Evolutionary conservation across 2,329 filamentous ascomycete genomes (phyloP), one percentile per base, ranked within the genome.

Genomic region (Fusarium sp.): DNA sequence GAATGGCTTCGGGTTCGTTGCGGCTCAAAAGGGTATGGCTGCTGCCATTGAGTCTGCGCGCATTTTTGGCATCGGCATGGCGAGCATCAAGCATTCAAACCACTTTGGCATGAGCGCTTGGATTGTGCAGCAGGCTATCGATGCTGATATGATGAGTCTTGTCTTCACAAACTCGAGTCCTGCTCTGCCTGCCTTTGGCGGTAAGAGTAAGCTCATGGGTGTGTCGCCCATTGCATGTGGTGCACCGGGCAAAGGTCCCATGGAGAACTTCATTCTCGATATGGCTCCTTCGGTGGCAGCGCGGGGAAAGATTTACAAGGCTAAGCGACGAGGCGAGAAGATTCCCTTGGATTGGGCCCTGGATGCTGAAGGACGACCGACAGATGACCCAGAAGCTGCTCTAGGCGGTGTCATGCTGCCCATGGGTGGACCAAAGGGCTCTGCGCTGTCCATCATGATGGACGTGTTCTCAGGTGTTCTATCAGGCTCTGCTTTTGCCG

Each of bases 61-160:
- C 24, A 76, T 80, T 3, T 89, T 85, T 72, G 92, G 92, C 14
- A 92, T 95, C 66, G 93, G 92, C 26, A 89, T 96, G 86, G 91
- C 91, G 0, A 88, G 87, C 60, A 84, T 95, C 74, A 92, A 90
- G 77, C 90, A 91, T 78, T 92, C 89, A 40, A 95, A 95, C 73
- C 92, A 95, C 77, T 94, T 92, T 73, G 93, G 93, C 55, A 96
- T 96, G 92, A 87, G 87, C 5, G 92, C 93, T 0, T 95, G 92
- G 91, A 76, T 94, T 1, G 92, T 94, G 13, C 90, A 93, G 76
- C 89, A 94, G 78, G 93, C 92, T 1, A 78, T 94, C 15, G 91
- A 95, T 60, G 89, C 87, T 1, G 84, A 85, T 38, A 89, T 92
- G 87, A 90, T 92, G 86, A 88, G 85, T 57, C 82, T 92, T 17